A percentile compares a stretch with the other conserved stretches of the same genome.
Conservation (phyloP, 2,329 filamentous ascomycete species). For the Scytalidium lignicola region DNA sequence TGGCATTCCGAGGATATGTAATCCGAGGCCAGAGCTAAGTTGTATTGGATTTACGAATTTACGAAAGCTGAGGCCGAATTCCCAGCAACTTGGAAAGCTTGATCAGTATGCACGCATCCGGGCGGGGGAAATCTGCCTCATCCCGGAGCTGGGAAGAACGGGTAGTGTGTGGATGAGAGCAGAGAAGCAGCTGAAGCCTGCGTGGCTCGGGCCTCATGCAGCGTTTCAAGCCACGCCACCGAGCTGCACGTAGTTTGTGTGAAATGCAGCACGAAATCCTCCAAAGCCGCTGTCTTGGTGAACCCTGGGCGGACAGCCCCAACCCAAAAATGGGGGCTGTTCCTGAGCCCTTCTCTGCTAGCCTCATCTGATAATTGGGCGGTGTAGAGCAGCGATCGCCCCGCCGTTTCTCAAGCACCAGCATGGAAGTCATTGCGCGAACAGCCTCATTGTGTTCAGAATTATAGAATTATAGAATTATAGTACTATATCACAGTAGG, state of each 20-base stretch:
- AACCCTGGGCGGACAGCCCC: not conserved
- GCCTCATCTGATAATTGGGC: not conserved
- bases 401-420: no score
- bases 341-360: not conserved
- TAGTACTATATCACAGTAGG: no score
- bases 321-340: not conserved
- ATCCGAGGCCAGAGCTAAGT: no score
- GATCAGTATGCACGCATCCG: not conserved
- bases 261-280: not conserved
- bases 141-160: not conserved
- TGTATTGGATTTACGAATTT: not conserved
- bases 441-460: not conserved
- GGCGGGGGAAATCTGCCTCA: not conserved
- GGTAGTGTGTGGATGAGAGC: not conserved
- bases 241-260: not conserved
- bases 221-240: not conserved
- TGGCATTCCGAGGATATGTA: no score
- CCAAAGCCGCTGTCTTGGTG: not conserved
- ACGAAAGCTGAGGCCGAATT: not conserved
- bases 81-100: not conserved
- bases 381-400: not conserved
- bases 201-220: not conserved
- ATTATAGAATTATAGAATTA: no score
- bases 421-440: no score
- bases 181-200: not conserved